Evolutionary conservation across 148 eudicot genomes (phyloP).

Genomic region (Arbutus unedo): DNA sequence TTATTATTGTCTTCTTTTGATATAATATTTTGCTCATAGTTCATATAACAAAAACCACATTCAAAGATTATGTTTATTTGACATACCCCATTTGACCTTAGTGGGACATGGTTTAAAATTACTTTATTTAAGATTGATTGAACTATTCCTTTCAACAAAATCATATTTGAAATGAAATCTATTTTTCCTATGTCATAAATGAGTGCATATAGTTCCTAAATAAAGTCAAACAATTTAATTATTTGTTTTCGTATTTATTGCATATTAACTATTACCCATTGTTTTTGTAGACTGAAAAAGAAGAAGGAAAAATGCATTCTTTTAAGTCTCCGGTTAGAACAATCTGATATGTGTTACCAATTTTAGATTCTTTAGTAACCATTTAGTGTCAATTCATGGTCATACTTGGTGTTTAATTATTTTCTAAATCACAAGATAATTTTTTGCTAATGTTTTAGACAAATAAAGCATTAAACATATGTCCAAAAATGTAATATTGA

Average conservation of each 20-base stretch:
- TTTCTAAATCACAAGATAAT: background rate
- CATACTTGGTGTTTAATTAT: no score
- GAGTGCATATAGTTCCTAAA: background rate
- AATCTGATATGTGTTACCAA: background rate
- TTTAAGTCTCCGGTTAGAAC: background rate
- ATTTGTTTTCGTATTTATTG: background rate
- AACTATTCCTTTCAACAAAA: background rate
- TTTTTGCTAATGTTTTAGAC: background rate
- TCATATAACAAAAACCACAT: background rate
- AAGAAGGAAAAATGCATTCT: background rate
- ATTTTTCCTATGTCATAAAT: background rate
- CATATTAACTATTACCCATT: background rate
- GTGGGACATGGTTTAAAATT: background rate
- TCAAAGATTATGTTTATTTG: background rate
- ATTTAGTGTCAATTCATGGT: background rate
- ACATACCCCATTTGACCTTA: background rate
- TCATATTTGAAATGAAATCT: no score
- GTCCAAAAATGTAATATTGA: no score
- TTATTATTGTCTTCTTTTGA: background rate
- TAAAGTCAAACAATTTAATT: background rate
- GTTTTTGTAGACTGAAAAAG: background rate
- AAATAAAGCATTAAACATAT: no score
- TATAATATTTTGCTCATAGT: background rate
- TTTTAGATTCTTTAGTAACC: background rate
- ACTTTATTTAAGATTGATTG: background rate